Base-by-base conservation (phyloP, 2,329 filamentous ascomycete genomes). In the Fragosphaeria purpurea region DNA sequence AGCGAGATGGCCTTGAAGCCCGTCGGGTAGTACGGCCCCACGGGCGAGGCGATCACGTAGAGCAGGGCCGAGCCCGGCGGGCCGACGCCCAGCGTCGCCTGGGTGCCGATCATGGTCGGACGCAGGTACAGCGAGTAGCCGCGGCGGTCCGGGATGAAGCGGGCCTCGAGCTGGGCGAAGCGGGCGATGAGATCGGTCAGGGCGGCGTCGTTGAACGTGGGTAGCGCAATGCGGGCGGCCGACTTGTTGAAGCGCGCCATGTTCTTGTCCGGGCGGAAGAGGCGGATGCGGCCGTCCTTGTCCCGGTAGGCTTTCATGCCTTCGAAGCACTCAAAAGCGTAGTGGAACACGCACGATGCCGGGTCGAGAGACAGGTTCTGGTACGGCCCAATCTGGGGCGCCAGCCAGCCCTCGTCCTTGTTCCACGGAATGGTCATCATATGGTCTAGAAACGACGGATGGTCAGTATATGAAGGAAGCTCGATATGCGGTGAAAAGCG, bases 241-340 rank as follows among this genome's bases (percentile, higher is more conserved):
- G 90, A 96, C 68, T 85, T 88, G 76, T 97, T 98, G 69, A 98
- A 72, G 54, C 93, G 85, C 57, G 76, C 83, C 91, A 97, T 97
- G 75, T 98, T 98, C 78, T 82, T 93, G 67, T 95, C 85, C 2
- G 93, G 93, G 37, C 93, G 82, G 78, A 98, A 98, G 50, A 98
- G 75, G 50, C 91, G 83, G 59, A 95, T 80, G 53, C 82, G 72
- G 60, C 88, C 88, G 42, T 80, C 65, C 61, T 77, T 80, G 71
- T 95, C 88, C 70, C 91, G 94, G 78, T 98, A 98, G 53, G 93
- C 93, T 75, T 98, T 98, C 89, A 97, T 95, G 60, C 93, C 93
- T 74, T 98, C 93, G 70, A 98, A 98, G 67, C 86, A 93, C 69
- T 94, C 88, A 65, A 97, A 97, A 46, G 88, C 93, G 70, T 98